A percentile compares a stretch with the other conserved stretches of the same genome.
Conservation (phyloP, 1,284 basidiomycete species). For the Phellinidium pouzarii region DNA sequence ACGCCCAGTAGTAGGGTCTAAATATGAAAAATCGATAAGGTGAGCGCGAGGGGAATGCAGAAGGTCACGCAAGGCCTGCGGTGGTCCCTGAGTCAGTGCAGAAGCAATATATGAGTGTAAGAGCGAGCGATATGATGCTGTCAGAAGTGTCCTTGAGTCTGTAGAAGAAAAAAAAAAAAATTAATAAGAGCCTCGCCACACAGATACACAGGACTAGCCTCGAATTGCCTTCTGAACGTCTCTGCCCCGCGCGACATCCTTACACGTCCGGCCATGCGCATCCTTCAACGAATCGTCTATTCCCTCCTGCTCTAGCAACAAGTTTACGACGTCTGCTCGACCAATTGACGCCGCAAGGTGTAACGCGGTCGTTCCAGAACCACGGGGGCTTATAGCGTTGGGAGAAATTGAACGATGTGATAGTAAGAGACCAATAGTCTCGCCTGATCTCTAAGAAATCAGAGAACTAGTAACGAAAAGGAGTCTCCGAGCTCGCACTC, state of each 20-base stretch:
- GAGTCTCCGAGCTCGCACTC: conserved; percentile 27
- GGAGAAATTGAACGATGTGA: conserved; percentile 73
- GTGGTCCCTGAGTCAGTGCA: conserved; percentile 38
- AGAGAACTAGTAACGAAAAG: conserved; percentile 10
- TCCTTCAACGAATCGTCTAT: conserved; percentile 82
- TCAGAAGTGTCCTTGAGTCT: conserved; percentile 77
- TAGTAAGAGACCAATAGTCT: conserved; percentile 64
- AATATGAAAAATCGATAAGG: conserved; percentile 58
- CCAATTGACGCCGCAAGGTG: conserved; percentile 84
- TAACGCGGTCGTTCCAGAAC: conserved; percentile 74
- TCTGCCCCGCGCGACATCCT: conserved; percentile 72
- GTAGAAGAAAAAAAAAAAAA: background rate
- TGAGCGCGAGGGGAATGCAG: conserved; percentile 57
- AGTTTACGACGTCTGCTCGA: conserved; percentile 68
- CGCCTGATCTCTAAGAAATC: conserved; percentile 31
- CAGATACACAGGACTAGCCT: conserved; percentile 47
- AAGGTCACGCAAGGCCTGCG: conserved; percentile 44
- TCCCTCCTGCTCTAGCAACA: conserved; percentile 70
- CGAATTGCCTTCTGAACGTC: conserved; percentile 71
- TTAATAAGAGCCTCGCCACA: background rate
- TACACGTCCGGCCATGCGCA: conserved; percentile 59
- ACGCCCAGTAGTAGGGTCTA: conserved; percentile 73
- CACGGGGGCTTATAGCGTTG: conserved; percentile 62
- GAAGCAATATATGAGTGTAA: conserved; percentile 72
- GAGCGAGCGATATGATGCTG: conserved; percentile 68